Conservation (phyloP, 495 filamentous ascomycete species). For the Neurospora hispaniola region DNA sequence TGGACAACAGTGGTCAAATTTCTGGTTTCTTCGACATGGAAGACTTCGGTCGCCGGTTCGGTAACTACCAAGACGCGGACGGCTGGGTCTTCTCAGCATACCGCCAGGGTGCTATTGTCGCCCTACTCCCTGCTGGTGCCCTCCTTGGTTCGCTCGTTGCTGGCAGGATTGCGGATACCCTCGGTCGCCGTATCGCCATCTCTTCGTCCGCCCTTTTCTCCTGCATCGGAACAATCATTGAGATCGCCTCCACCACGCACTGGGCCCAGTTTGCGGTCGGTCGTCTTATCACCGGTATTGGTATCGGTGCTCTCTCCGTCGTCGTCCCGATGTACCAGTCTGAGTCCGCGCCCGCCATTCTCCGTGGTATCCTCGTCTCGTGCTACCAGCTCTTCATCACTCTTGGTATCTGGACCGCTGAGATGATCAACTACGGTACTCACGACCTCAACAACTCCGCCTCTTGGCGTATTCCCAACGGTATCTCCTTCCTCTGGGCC, state of each 20-base stretch:
- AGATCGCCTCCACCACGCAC: constrained; percentile 41
- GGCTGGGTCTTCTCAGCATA: constrained; percentile 29
- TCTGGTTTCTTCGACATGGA: constrained; percentile 52
- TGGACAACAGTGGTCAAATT: constrained; percentile 26
- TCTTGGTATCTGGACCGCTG: constrained; percentile 71
- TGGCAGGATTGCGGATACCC: constrained; percentile 42
- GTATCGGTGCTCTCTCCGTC: constrained; percentile 61
- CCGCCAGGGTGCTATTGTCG: constrained; percentile 44
- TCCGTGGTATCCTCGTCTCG: constrained; percentile 58
- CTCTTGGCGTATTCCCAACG: constrained; percentile 75
- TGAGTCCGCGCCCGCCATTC: constrained; percentile 54
- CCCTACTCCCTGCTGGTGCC: constrained; percentile 54
- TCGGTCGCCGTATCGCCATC: constrained; percentile 38
- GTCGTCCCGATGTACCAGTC: constrained; percentile 65
- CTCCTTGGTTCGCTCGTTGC: constrained; percentile 57
- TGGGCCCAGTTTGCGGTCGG: constrained; percentile 47
- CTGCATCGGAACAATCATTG: constrained; percentile 58
- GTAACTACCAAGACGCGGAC: constrained; percentile 19
- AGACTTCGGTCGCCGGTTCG: constrained; percentile 41
- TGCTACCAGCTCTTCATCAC: constrained; percentile 84
- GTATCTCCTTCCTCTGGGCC: constrained; percentile 67
- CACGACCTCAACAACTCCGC: constrained; percentile 36
- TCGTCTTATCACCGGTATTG: constrained; percentile 52
- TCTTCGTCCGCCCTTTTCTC: constrained; percentile 51
- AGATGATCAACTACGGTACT: constrained; percentile 75